These are phyloP conservation scores for Wickerhamomyces kurtzmanii DNA, from an alignment of 805 yeast genomes.

Conservation along the genomic window DNA sequence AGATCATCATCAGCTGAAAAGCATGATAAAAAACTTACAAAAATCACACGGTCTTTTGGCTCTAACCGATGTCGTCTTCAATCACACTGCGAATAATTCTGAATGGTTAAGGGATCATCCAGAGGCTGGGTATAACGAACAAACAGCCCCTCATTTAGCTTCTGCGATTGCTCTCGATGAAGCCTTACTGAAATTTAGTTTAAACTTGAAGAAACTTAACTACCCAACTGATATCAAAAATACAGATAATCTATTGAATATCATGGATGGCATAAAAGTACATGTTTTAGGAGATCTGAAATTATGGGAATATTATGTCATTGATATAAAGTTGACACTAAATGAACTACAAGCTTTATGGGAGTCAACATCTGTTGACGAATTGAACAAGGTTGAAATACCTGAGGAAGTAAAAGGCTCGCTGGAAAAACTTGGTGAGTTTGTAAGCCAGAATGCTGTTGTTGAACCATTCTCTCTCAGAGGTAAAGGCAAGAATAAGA, in stretches of 20 bases:
- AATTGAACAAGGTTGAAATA: slow-evolving; percentile 25
- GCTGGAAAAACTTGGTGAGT: slow-evolving; percentile 35
- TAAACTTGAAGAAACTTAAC: slow-evolving; percentile 41
- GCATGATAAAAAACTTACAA: slow-evolving; percentile 40
- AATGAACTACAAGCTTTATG: slow-evolving; percentile 27
- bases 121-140: slow-evolving; percentile 77
- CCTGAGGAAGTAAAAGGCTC: slow-evolving; percentile 32
- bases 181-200: slow-evolving; percentile 56
- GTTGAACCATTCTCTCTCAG: slow-evolving; percentile 33
- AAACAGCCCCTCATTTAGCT: slow-evolving; percentile 81
- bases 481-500: slow-evolving; percentile 40
- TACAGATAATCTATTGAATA: slow-evolving; percentile 42
- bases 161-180: slow-evolving; percentile 81
- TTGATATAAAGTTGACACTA: slow-evolving; percentile 40
- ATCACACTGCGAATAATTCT: slow-evolving; percentile 91
- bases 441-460: slow-evolving; percentile 29
- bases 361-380: slow-evolving; percentile 13
- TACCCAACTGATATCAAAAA: slow-evolving; percentile 47
- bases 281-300: slow-evolving; percentile 59
- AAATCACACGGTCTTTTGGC: slow-evolving; percentile 54
- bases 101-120: slow-evolving; percentile 80
- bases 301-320: slow-evolving; percentile 84
- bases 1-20: slow-evolving; percentile 40
- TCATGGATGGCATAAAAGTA: slow-evolving; percentile 59
- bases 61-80: slow-evolving; percentile 87